These are phyloP conservation scores for Biscogniauxia marginata DNA, from an alignment of 2,329 filamentous ascomycete species.

Conservation along the genomic window DNA sequence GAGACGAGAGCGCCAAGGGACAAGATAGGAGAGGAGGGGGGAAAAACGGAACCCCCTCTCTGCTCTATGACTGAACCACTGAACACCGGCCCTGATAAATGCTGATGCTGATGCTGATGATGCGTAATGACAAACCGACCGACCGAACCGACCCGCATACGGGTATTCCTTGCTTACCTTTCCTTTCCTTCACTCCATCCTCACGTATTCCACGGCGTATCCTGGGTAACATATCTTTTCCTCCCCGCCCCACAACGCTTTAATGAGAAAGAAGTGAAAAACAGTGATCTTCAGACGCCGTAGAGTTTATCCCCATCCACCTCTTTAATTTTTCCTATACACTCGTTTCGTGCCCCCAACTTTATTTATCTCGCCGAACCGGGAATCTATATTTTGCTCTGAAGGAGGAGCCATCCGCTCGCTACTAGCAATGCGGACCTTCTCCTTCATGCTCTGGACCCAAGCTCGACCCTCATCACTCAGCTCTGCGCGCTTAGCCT, in stretches of 20 bases:
- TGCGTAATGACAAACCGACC: not conserved
- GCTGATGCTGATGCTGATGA: not conserved
- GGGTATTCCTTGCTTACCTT: not conserved
- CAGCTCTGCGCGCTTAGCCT: slow-evolving; percentile 61
- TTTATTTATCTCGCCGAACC: slow-evolving; percentile 70
- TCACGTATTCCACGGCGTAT: no score
- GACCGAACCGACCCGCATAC: not conserved
- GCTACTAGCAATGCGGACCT: slow-evolving; percentile 69
- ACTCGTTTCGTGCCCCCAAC: slow-evolving; percentile 72
- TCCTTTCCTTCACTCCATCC: not conserved
- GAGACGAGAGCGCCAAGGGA: not conserved
- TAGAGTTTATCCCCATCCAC: not conserved
- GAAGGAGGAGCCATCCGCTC: slow-evolving; percentile 42
- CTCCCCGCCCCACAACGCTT: no score
- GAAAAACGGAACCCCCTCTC: not conserved
- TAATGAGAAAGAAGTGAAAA: not conserved
- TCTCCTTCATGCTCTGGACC: slow-evolving; percentile 81
- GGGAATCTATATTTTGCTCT: slow-evolving; percentile 31
- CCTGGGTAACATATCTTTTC: no score
- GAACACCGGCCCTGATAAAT: not conserved
- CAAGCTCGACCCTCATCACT: slow-evolving; percentile 73
- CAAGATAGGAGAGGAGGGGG: not conserved
- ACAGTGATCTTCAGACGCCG: not conserved
- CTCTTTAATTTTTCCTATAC: slow-evolving; percentile 51
- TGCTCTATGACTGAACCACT: not conserved